Percentiles rank a stretch among this genome's conserved stretches.
phyloP scores from a whole-genome alignment of 2,329 filamentous ascomycete species.

The Amauroascus verrucosus region DNA sequence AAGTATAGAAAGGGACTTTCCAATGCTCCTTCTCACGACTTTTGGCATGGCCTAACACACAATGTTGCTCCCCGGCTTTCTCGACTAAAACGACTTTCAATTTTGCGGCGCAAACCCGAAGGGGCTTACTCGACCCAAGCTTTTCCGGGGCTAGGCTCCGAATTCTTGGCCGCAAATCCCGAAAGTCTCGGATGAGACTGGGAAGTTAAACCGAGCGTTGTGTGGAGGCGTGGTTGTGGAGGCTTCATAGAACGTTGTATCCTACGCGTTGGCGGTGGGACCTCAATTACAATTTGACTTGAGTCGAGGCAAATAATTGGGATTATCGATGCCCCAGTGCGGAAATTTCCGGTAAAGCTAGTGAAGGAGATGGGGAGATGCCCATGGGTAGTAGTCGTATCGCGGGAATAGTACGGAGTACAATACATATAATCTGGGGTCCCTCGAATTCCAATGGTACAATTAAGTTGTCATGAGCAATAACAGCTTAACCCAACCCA shows the following conservation, averaged over 20 bases:
- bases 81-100: no score
- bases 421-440: not conserved
- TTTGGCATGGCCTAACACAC: no score
- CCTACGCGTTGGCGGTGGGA: not conserved
- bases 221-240: not conserved
- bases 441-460: not conserved
- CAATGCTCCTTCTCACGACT: no score
- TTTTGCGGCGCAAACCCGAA: no score
- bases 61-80: no score
- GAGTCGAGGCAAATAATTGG: not conserved
- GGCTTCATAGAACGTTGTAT: no score
- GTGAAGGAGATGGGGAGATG: not conserved
- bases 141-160: not conserved
- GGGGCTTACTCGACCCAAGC: not conserved
- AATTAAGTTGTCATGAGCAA: not conserved
- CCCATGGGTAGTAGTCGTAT: not conserved
- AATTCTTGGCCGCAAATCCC: not conserved
- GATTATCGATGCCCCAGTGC: not conserved
- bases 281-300: not conserved
- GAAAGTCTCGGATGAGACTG: not conserved
- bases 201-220: not conserved
- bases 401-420: not conserved
- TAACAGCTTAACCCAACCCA: not conserved
- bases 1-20: no score
- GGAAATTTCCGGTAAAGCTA: not conserved